Base-by-base conservation (phyloP, 495 filamentous ascomycete genomes). In the Extremus antarcticus region DNA sequence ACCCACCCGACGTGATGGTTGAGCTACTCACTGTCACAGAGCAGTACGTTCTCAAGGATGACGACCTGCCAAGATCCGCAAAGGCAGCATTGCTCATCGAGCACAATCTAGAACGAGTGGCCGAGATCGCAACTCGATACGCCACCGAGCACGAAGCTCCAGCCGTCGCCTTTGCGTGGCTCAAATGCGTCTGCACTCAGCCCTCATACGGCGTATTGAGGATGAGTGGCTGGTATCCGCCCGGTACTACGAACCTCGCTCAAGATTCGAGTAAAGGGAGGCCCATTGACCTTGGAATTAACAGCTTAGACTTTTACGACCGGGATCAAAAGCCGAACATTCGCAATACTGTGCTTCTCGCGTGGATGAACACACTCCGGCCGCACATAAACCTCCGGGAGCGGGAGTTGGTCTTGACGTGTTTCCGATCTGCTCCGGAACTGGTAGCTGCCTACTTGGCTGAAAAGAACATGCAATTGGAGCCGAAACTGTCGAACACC, bases 401-500 rank as follows among this genome's bases (percentile, higher is more conserved):
- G 66, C 83, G 83, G 56, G 85, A 95, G 60, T 73, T 99, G 3
- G 67, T 94, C 1, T 71, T 89, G 1, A 74, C 78, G 7, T 88
- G 95, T 35, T 94, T 96, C 68, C 77, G 78, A 63, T 77, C 78
- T 16, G 84, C 84, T 1, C 90, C 92, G 4, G 90, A 95, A 66
- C 71, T 96, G 19, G 78, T 95, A 3, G 82, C 88, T 11, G 78
- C 86, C 60, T 96, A 90, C 66, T 97, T 95, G 60, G 74, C 79
- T 48, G 81, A 78, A 64, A 88, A 85, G 66, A 77, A 81, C 61
- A 94, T 97, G 67, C 76, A 81, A 2, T 87, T 94, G 48, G 94
- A 96, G 23, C 90, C 92, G 0, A 97, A 95, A 63, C 74, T 90
- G 10, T 88, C 88, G 0, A 76, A 87, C 0, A 91, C 90, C 2